Conservation (phyloP, 805 yeast species). For the Pichia membranifaciens region DNA sequence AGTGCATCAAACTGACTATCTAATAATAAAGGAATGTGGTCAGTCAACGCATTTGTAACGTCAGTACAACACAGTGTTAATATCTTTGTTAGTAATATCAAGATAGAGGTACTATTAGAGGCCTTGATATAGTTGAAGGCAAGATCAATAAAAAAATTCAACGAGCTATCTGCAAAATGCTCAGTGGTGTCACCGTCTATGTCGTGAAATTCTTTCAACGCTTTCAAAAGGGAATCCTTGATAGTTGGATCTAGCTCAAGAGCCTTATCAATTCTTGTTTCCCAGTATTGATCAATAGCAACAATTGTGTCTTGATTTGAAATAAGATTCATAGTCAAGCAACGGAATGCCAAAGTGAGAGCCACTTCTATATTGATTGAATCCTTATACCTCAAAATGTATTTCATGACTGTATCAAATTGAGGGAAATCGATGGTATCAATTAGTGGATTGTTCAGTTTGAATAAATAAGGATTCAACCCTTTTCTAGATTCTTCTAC, state of each 20-base stretch:
- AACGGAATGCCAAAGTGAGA: constrained; percentile 48
- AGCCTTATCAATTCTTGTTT: constrained; percentile 60
- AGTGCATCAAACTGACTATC: constrained; percentile 15
- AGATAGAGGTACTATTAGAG: constrained; percentile 10
- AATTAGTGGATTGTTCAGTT: constrained; percentile 15
- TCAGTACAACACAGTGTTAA: constrained; percentile 22
- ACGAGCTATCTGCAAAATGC: constrained; percentile 8
- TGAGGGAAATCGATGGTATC: constrained; percentile 45
- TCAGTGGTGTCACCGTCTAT: constrained; percentile 14
- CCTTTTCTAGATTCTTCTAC: constrained; percentile 78
- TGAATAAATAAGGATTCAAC: constrained; percentile 59
- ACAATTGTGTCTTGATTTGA: constrained; percentile 48
- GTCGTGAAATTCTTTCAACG: constrained; percentile 16
- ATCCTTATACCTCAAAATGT: constrained; percentile 24
- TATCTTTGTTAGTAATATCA: constrained; percentile 19
- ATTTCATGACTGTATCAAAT: constrained; percentile 37
- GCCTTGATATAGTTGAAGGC: constrained; percentile 26
- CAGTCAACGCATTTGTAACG: constrained; percentile 14
- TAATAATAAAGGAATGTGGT: constrained; percentile 14
- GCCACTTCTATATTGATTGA: constrained; percentile 31
- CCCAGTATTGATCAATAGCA: constrained; percentile 71
- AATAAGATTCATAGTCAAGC: constrained; percentile 61
- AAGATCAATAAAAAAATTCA: constrained; percentile 27
- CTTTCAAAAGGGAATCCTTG: constrained; percentile 23
- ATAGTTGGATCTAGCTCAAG: constrained; percentile 55